Conservation (phyloP, 441 rosid species). For the Macaranga tanarius region DNA sequence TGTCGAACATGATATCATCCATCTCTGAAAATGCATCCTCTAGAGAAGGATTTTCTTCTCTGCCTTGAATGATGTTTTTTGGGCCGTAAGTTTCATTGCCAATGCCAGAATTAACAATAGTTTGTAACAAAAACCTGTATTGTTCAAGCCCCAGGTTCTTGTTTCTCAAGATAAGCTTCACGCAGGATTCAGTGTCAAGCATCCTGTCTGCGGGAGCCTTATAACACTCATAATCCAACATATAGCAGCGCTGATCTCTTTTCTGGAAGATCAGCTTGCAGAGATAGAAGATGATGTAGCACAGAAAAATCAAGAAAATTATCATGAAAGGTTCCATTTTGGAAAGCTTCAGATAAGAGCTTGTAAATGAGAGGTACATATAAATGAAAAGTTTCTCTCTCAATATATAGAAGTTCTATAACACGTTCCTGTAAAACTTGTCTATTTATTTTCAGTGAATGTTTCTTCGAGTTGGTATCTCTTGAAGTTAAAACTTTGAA, state of each 20-base stretch:
- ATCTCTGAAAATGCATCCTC: conserved; percentile 46
- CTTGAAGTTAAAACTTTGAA: neutral
- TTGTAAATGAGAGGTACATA: neutral
- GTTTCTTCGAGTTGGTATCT: neutral
- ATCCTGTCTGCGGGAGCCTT: conserved; percentile 60
- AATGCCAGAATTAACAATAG: conserved; percentile 63
- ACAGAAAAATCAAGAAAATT: conserved; percentile 25
- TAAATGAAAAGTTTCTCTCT: too few relatives aligned
- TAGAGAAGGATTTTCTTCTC: conserved; percentile 46
- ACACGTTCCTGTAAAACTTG: neutral
- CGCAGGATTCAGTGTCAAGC: conserved; percentile 57
- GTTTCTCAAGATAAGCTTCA: conserved; percentile 43
- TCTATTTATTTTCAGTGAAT: neutral
- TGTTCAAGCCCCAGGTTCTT: conserved; percentile 53
- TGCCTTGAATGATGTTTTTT: conserved; percentile 41
- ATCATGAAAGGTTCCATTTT: conserved; percentile 39
- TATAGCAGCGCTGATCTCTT: conserved; percentile 50
- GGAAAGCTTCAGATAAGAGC: neutral
- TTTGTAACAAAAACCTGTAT: conserved; percentile 57
- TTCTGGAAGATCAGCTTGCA: conserved; percentile 31
- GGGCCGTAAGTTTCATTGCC: conserved; percentile 71
- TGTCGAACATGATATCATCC: conserved; percentile 50
- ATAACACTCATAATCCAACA: conserved; percentile 68
- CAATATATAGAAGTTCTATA: neutral
- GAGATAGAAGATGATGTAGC: conserved; percentile 31